Percentiles rank a stretch among this genome's conserved stretches.
phyloP scores from a whole-genome alignment of 2,329 filamentous ascomycete genomes.

The Blastomyces parvus region DNA sequence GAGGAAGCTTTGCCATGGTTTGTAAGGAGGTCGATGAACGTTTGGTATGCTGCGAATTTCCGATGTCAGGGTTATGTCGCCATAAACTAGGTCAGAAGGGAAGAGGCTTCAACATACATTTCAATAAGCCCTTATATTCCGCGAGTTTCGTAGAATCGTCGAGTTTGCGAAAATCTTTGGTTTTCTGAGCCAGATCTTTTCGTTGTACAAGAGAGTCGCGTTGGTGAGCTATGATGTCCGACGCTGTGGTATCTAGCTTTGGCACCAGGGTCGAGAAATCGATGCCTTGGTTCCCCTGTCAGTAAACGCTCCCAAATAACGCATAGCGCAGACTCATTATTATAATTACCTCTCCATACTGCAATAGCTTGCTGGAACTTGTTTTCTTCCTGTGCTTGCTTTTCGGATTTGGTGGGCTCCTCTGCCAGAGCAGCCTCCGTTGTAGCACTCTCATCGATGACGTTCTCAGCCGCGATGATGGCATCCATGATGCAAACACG shows the following conservation, averaged over 20 bases:
- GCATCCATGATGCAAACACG: conserved; percentile 31
- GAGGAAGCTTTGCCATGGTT: conserved; percentile 94
- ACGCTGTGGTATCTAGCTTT: conserved; percentile 83
- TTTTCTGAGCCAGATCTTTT: conserved; percentile 97
- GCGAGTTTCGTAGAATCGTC: conserved; percentile 78
- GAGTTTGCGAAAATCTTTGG: conserved; percentile 91
- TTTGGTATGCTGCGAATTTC: conserved; percentile 68
- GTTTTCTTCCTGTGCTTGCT: conserved; percentile 55
- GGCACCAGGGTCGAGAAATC: conserved; percentile 76
- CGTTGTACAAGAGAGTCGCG: conserved; percentile 90
- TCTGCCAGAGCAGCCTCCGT: conserved; percentile 20
- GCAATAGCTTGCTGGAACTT: conserved; percentile 96
- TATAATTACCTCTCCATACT: conserved; percentile 73
- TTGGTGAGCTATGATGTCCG: conserved; percentile 87
- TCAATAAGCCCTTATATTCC: conserved; percentile 82
- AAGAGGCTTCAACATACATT: conserved; percentile 48
- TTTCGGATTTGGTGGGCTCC: conserved; percentile 21
- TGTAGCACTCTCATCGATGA: conserved; percentile 23
- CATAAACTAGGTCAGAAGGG: neutral
- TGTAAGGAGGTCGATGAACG: conserved; percentile 90
- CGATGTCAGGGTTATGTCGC: conserved; percentile 1
- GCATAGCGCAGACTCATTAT: neutral
- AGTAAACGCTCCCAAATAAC: conserved; percentile 3
- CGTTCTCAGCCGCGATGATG: conserved; percentile 34
- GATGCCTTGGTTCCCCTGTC: conserved; percentile 51